Evolutionary conservation across 805 yeast genomes (phyloP).

Genomic region (Spathaspora hagerdaliae): DNA sequence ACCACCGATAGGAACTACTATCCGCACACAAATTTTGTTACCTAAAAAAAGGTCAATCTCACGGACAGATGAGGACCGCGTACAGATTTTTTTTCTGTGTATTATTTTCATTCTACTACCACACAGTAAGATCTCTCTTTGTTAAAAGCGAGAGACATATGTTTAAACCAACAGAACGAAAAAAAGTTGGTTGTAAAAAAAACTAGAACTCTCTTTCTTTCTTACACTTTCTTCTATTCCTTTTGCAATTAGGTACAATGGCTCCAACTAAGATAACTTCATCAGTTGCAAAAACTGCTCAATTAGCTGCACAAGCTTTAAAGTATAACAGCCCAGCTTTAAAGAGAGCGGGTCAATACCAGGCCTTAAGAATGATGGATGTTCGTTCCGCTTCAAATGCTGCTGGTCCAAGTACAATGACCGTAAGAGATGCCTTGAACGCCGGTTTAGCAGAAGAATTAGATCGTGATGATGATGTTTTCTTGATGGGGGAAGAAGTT

Average conservation of each 20-base stretch:
- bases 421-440: conserved; percentile 97
- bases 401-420: conserved; percentile 58
- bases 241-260: background rate
- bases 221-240: too few species aligned
- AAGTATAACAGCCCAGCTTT: conserved; percentile 19
- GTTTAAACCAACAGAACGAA: too few species aligned
- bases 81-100: background rate
- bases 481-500: conserved; percentile 98
- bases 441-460: conserved; percentile 94
- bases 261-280: conserved; percentile 2
- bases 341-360: conserved; percentile 29
- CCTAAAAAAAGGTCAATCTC: background rate
- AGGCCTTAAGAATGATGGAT: conserved; percentile 31
- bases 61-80: conserved; percentile 6
- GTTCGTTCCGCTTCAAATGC: conserved; percentile 43
- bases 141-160: too few species aligned
- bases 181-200: too few species aligned
- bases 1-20: background rate
- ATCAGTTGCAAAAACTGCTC: conserved; percentile 41
- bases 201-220: too few species aligned
- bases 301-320: conserved; percentile 33
- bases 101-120: background rate
- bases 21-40: background rate
- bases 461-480: conserved; percentile 91
- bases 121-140: too few species aligned